Evolutionary conservation across 2,329 filamentous ascomycete genomes (phyloP).

Genomic region (Didymellaceae sp.): DNA sequence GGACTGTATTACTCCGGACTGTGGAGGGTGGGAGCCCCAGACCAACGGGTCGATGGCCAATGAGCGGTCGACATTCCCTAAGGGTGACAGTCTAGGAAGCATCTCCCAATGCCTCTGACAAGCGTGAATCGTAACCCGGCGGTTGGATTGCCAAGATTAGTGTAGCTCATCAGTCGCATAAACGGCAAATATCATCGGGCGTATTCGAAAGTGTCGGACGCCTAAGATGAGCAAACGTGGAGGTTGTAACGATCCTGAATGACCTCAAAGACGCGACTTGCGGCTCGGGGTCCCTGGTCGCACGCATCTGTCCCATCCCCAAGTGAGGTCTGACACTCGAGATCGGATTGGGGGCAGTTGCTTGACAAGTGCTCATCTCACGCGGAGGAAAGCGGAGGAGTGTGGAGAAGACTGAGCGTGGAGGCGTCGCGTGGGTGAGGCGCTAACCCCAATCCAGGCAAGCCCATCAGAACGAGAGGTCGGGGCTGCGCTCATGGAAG

Average conservation of each 20-base stretch:
- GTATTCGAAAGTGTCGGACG: neutral
- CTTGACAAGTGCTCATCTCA: neutral
- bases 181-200: neutral
- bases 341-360: too few relatives aligned
- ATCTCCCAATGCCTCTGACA: neutral
- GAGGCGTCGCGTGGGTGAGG: conserved; percentile 5
- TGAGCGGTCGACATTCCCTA: conserved; percentile 11
- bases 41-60: conserved; percentile 9
- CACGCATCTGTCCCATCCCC: too few relatives aligned
- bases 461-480: neutral
- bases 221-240: neutral
- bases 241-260: neutral
- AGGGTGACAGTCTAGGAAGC: conserved; percentile 11
- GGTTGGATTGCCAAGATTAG: conserved; percentile 16
- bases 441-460: neutral
- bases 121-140: conserved; percentile 8
- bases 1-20: conserved; percentile 16
- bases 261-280: too few relatives aligned
- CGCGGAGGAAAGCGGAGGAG: conserved; percentile 14
- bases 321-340: too few relatives aligned
- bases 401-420: conserved; percentile 17
- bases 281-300: too few relatives aligned
- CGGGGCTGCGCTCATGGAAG: conserved; percentile 1
- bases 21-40: conserved; percentile 20
- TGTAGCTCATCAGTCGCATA: conserved; percentile 7